These are phyloP conservation scores for Ziziphus jujuba DNA, from an alignment of 306 rosid species.

Conservation along the genomic window DNA sequence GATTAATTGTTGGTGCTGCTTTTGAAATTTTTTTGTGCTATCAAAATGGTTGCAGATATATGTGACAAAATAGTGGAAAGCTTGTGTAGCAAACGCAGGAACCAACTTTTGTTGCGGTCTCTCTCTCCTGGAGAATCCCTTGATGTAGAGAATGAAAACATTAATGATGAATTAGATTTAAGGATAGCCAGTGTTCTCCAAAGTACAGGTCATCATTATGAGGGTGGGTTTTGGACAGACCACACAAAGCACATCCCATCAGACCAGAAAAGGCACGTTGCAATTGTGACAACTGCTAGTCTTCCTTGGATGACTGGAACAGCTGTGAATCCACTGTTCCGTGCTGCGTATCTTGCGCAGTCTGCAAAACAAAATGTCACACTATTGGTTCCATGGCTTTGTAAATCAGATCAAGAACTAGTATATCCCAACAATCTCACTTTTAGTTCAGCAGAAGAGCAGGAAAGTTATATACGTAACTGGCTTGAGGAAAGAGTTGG, in stretches of 20 bases:
- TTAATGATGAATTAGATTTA: constrained; percentile 72
- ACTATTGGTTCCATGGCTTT: constrained; percentile 93
- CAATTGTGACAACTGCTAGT: constrained; percentile 97
- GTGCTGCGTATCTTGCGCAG: constrained; percentile 92
- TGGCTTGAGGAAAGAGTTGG: constrained; percentile 99
- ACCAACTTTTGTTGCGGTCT: constrained; percentile 53
- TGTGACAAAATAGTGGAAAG: constrained; percentile 89
- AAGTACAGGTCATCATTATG: constrained; percentile 87
- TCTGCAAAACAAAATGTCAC: constrained; percentile 82
- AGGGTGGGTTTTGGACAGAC: constrained; percentile 91
- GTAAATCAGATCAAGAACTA: constrained; percentile 84
- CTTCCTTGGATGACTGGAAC: constrained; percentile 99
- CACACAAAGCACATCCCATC: constrained; percentile 57
- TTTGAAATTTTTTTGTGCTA: constrained; percentile 23
- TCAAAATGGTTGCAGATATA: constrained; percentile 55
- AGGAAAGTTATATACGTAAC: constrained; percentile 79
- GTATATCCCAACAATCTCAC: constrained; percentile 80
- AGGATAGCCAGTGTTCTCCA: constrained; percentile 93
- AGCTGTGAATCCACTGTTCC: constrained; percentile 91
- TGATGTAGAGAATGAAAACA: constrained; percentile 60
- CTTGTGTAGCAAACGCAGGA: constrained; percentile 84
- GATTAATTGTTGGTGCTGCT: constrained; percentile 1
- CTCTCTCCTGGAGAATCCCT: constrained; percentile 63
- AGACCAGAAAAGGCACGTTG: constrained; percentile 72
- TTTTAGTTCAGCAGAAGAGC: constrained; percentile 90